Evolutionary conservation across 2,329 filamentous ascomycete genomes (phyloP).

Genomic region (Claviceps sp.): DNA sequence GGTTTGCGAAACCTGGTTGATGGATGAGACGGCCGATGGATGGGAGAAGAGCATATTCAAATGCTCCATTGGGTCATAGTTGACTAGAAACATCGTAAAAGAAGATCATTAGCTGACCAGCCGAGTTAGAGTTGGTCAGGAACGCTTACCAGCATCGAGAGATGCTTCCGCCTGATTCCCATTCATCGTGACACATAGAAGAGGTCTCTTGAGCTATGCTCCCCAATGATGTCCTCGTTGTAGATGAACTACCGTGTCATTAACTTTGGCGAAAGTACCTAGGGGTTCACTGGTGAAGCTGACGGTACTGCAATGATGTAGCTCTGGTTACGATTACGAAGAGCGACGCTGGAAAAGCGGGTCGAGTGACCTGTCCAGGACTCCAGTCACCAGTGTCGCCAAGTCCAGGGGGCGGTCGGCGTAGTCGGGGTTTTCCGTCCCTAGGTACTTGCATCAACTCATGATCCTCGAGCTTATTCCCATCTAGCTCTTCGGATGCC

Average conservation of each 20-base stretch:
- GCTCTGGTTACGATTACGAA: no score
- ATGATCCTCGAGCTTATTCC: no score
- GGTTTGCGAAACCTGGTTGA: slow-evolving; percentile 58
- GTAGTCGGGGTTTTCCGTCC: no score
- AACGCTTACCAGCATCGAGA: slow-evolving; percentile 30
- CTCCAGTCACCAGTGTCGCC: neutral
- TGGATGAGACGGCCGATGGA: slow-evolving; percentile 68
- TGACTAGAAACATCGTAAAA: slow-evolving; percentile 26
- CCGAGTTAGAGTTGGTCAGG: neutral
- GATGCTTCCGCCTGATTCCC: slow-evolving; percentile 21
- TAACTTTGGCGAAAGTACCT: no score
- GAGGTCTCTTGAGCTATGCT: neutral
- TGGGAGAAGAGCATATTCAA: slow-evolving; percentile 90
- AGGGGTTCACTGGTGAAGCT: neutral
- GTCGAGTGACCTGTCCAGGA: neutral
- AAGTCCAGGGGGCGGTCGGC: no score
- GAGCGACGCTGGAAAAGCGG: neutral
- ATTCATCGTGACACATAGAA: slow-evolving; percentile 22
- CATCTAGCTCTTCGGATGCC: no score
- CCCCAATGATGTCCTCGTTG: neutral
- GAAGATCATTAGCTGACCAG: neutral
- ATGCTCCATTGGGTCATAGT: slow-evolving; percentile 88
- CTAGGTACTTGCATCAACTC: no score
- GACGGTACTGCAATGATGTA: no score
- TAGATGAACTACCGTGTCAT: neutral